Evolutionary conservation across 1,284 basidiomycete species (phyloP).

Genomic region (Ceraceosorus guamensis): DNA sequence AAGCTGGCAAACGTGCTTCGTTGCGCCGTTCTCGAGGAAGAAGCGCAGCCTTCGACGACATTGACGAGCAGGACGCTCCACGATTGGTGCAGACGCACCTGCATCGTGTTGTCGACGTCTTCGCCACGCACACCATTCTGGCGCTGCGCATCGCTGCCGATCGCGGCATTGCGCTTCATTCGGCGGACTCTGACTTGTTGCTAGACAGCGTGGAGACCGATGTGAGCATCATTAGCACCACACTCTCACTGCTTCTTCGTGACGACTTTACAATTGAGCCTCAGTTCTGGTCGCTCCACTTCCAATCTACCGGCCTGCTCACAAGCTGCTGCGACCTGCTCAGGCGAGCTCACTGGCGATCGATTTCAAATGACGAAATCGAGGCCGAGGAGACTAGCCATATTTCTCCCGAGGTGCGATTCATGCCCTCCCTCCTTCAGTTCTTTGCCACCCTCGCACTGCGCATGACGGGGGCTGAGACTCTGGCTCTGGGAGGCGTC

Average conservation of each 20-base stretch:
- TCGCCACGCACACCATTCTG: slow-evolving; percentile 59
- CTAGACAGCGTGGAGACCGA: slow-evolving; percentile 61
- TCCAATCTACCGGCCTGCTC: slow-evolving; percentile 75
- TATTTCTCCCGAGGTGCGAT: slow-evolving; percentile 51
- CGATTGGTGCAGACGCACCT: slow-evolving; percentile 53
- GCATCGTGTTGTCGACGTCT: slow-evolving; percentile 72
- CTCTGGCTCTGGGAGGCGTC: slow-evolving; percentile 74
- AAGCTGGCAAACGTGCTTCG: no score
- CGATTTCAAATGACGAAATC: no score
- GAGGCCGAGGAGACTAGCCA: no score
- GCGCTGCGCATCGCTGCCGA: slow-evolving; percentile 51
- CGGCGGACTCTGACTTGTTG: no score
- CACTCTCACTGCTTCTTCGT: slow-evolving; percentile 71
- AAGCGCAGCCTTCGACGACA: no score
- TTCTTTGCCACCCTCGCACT: slow-evolving; percentile 81
- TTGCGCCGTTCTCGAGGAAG: no score
- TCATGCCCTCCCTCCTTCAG: slow-evolving; percentile 66
- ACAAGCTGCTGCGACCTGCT: slow-evolving; percentile 68
- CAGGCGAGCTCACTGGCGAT: slow-evolving; percentile 51
- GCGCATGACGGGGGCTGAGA: slow-evolving; percentile 68
- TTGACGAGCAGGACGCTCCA: no score
- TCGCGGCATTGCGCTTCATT: neutral
- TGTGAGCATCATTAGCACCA: slow-evolving; percentile 68
- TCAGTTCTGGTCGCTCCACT: slow-evolving; percentile 71
- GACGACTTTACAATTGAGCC: slow-evolving; percentile 57